phyloP scores from a whole-genome alignment of 768 basidiomycete genomes.

The Paxillus involutus region DNA sequence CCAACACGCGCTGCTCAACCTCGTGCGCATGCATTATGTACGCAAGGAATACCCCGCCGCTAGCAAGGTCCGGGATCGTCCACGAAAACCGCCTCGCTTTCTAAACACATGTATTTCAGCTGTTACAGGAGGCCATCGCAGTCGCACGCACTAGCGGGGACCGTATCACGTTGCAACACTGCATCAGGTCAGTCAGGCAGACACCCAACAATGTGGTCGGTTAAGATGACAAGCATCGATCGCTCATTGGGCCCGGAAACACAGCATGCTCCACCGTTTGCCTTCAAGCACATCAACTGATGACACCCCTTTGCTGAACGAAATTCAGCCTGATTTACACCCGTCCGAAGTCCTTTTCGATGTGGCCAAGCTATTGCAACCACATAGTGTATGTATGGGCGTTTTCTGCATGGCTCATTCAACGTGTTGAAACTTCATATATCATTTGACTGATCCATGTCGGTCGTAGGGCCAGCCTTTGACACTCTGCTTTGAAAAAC shows the following conservation, averaged over 20 bases:
- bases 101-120: constrained; percentile 37
- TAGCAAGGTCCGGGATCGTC: constrained; percentile 48
- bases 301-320: constrained; percentile 57
- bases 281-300: constrained; percentile 41
- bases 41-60: constrained; percentile 68
- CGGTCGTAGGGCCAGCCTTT: constrained; percentile 64
- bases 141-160: constrained; percentile 76
- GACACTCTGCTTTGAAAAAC: constrained; percentile 64
- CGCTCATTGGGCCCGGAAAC: constrained; percentile 5
- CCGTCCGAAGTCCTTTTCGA: constrained; percentile 78
- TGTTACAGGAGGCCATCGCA: constrained; percentile 73
- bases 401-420: neutral
- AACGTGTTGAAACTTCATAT: neutral
- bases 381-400: constrained; percentile 49
- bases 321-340: constrained; percentile 74
- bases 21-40: constrained; percentile 77
- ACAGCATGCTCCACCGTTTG: constrained; percentile 71
- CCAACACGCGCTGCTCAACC: constrained; percentile 75
- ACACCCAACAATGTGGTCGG: neutral
- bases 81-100: neutral
- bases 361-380: constrained; percentile 71
- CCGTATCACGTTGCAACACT: constrained; percentile 71
- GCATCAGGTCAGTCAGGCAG: constrained; percentile 56
- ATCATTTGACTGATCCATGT: constrained; percentile 10
- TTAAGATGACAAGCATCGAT: constrained; percentile 12